Evolutionary conservation across 495 filamentous ascomycete species (phyloP), one percentile per base, ranked within the genome.

Genomic region (Immersiella caudata): DNA sequence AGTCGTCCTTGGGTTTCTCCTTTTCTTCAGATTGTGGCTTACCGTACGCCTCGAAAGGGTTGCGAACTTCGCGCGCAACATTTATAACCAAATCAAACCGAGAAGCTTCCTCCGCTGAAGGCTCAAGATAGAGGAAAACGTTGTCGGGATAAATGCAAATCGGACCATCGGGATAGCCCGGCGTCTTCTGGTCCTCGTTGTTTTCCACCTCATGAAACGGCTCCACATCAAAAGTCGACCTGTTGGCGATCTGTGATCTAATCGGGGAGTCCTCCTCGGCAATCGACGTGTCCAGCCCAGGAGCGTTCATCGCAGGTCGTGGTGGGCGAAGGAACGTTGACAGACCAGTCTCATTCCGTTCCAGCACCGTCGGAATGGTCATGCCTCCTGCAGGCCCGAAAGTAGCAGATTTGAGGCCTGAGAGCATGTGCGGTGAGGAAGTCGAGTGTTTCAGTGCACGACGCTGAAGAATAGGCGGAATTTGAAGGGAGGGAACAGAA

Each of bases 21-120:
- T 72, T 62, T 12, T 27, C 2, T 11, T 61, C 29, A 6, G 62
- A 21, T n/a, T 67, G 36, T 46, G 20, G 66, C 33, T 81, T 84
- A 26, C 70, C 69, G 25, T 59, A 27, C 27, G 72, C 69, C 64
- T 83, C 82, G 75, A 98, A 96, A 1, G 95, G 95, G 73, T 97
- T 99, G 54, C 82, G 80, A 3, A 99, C 95, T 79, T 99, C 95
- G 70, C 93, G 91, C 1, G 95, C 95, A 24, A 99, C 95, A 72
- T 99, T 99, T 61, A 99, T 87, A 36, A 99, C 88, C 3, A 97
- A 90, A 74, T 98, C 95, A 71, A 96, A 99, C 57, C 89, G 81
- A 12, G 89, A 81, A 2, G 94, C 94, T 73, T 97, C 92, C 60
- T 94, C 89, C 0, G 87, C 87, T 5, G 90, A 94, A 4, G 95